Conservation (phyloP, 306 rosid species). For the Ormosia semicastrata region DNA sequence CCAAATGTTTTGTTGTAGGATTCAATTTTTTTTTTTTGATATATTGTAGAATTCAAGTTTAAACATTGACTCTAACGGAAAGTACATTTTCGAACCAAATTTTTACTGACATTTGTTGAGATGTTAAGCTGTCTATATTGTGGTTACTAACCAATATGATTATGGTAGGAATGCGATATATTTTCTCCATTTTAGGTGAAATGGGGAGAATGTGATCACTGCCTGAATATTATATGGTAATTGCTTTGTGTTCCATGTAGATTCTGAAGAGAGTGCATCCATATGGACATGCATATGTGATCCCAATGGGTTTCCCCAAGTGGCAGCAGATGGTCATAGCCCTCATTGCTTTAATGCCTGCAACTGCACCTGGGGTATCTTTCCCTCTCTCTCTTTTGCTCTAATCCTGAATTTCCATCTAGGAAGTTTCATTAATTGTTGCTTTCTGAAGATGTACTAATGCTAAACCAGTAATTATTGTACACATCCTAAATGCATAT, state of each 20-base stretch:
- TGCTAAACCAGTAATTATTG: conserved; percentile 4
- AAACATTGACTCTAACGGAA: neutral
- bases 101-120: neutral
- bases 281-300: conserved; percentile 84
- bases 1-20: neutral
- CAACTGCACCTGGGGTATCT: conserved; percentile 86
- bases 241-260: conserved; percentile 43
- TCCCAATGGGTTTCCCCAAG: conserved; percentile 71
- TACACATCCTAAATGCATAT: neutral
- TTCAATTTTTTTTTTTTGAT: neutral
- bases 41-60: neutral
- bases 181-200: neutral
- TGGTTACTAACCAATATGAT: neutral
- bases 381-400: conserved; percentile 23
- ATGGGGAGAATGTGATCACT: conserved; percentile 3
- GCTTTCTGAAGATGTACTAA: conserved; percentile 4
- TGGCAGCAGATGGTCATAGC: conserved; percentile 50
- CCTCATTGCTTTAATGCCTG: conserved; percentile 73
- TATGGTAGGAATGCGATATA: neutral
- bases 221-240: conserved; percentile 10
- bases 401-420: conserved; percentile 3
- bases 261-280: conserved; percentile 44
- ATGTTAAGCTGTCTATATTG: neutral
- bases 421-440: neutral
- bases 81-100: neutral